Conservation (phyloP, 805 yeast genomes). For the Millerozyma acaciae region DNA sequence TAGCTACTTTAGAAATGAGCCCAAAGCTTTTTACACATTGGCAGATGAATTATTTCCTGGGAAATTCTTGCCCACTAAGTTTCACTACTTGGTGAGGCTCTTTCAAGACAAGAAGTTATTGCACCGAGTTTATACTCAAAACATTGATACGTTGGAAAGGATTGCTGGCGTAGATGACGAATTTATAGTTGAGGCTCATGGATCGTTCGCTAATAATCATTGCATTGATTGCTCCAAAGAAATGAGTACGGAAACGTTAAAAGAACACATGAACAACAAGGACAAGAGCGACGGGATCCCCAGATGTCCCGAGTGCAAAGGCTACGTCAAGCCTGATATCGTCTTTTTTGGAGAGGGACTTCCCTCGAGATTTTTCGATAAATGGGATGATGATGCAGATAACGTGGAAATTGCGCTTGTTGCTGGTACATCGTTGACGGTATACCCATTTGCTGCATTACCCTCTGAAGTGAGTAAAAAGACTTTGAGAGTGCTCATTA, state of each 20-base stretch:
- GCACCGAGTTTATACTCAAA: conserved; percentile 81
- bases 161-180: conserved; percentile 70
- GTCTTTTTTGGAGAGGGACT: conserved; percentile 91
- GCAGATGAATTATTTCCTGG: conserved; percentile 90
- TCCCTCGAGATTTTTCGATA: conserved; percentile 64
- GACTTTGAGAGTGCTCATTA: conserved; percentile 61
- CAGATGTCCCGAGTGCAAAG: conserved; percentile 60
- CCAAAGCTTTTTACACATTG: conserved; percentile 78
- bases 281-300: conserved; percentile 42
- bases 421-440: conserved; percentile 90
- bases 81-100: conserved; percentile 68
- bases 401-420: conserved; percentile 70
- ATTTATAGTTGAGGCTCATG: conserved; percentile 85
- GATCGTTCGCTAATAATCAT: conserved; percentile 81
- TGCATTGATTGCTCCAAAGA: conserved; percentile 70
- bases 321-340: conserved; percentile 87
- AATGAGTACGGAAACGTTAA: conserved; percentile 47
- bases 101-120: conserved; percentile 61
- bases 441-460: conserved; percentile 83
- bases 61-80: conserved; percentile 74
- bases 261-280: conserved; percentile 29
- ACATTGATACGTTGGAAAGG: conserved; percentile 88
- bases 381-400: conserved; percentile 56
- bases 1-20: conserved; percentile 69
- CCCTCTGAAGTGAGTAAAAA: conserved; percentile 55